Base-by-base conservation (phyloP, 2,329 filamentous ascomycete species). In the Colletotrichum gigasporum region DNA sequence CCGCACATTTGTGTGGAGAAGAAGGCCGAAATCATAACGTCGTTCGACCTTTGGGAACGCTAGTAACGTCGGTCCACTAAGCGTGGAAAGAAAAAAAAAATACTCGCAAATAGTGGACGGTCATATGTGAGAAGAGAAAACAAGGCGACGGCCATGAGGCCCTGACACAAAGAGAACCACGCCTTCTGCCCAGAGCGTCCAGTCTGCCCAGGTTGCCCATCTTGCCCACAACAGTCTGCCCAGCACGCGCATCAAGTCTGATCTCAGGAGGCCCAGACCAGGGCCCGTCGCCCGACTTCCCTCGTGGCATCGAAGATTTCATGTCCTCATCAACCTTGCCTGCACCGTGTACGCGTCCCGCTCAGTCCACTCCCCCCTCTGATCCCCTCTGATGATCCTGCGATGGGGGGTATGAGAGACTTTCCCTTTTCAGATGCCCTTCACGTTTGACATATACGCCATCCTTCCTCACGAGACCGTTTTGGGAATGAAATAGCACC, bases 61-160 rank as follows among this genome's bases (percentile, higher is more conserved):
- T 65, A 65, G 61, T 30, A 32, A 30, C 48, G 4, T 24, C 2
- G 56, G 41, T 65, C 56, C 62, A 62, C 56, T 44, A 50, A 22
- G 48, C 20, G 34, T 28, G 41, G 28, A 55, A 37, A 50, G 44
- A n/a, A 5, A 24, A 34, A 22, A 55, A 37, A 50, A 50, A n/a
- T 8, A 24, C 26, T 26, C 22, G 12, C 18, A 6, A 35, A 22
- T 26, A 45, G 32, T 52, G 55, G 24, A 14, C 37, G 20, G 30
- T 44, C 44, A 22, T 20, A 42, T 37, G 24, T 9, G 5, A 28
- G 4, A 30, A 54, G 28, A 5, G 12, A 14, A 12, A 16, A 47
- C 10, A 9, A n/a, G 16, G 45, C 12, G 39, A 53, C n/a, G n/a
- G n/a, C n/a, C n/a, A n/a, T n/a, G n/a, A n/a, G n/a, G n/a, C n/a